phyloP scores from a whole-genome alignment of 306 rosid genomes.

The Cicer arietinum region DNA sequence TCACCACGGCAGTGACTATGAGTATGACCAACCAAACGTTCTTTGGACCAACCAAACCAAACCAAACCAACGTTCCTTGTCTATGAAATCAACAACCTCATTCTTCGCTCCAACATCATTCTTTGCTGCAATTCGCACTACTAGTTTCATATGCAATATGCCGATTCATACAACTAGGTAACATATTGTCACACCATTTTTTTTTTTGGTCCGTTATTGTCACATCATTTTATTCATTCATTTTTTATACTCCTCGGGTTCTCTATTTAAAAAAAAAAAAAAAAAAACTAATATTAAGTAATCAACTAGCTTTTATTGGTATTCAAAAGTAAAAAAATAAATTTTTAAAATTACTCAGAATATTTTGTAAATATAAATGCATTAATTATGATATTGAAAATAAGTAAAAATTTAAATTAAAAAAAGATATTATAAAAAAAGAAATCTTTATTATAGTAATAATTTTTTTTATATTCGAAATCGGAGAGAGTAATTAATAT shows the following conservation, averaged over 20 bases:
- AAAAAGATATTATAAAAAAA: neutral
- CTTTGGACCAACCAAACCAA: conserved; percentile 38
- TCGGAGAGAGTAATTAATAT: too few species aligned
- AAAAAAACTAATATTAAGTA: too few species aligned
- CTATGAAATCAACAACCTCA: neutral
- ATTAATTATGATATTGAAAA: too few species aligned
- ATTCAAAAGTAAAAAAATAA: too few species aligned
- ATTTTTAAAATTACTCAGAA: too few species aligned
- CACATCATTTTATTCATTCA: neutral
- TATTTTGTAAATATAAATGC: too few species aligned
- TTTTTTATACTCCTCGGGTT: neutral
- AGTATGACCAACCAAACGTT: conserved; percentile 36
- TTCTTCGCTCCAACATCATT: neutral
- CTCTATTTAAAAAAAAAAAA: too few species aligned
- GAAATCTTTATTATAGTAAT: neutral
- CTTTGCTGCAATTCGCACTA: neutral
- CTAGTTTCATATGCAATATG: neutral
- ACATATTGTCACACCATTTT: neutral
- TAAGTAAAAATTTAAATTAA: too few species aligned
- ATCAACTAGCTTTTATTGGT: neutral
- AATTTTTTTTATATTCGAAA: too few species aligned
- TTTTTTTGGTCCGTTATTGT: neutral
- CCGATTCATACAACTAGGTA: neutral
- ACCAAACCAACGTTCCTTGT: conserved; percentile 34
- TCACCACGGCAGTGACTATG: conserved; percentile 1